Conservation (phyloP, 441 rosid species). For the Erysimum cheiri region DNA sequence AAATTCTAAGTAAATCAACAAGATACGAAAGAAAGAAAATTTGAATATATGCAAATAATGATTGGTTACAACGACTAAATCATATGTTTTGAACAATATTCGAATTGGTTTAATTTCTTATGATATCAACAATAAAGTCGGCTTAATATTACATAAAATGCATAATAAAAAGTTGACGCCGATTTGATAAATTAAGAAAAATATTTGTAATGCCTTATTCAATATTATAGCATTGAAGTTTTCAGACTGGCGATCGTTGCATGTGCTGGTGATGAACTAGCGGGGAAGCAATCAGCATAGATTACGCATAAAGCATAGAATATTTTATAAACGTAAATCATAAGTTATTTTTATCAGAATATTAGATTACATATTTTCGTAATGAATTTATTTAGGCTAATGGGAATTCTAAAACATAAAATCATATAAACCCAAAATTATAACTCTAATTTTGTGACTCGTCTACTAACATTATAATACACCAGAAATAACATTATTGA, state of each 20-base stretch:
- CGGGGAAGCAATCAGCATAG: slow-evolving; percentile 40
- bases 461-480: neutral
- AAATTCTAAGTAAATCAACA: slow-evolving; percentile 9
- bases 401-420: neutral
- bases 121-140: slow-evolving; percentile 30
- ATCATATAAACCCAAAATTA: neutral
- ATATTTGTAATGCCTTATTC: neutral
- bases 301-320: slow-evolving; percentile 32
- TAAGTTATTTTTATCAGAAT: neutral
- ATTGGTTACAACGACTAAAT: slow-evolving; percentile 34
- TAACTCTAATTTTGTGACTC: neutral
- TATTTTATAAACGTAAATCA: neutral
- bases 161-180: slow-evolving; percentile 36
- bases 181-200: slow-evolving; percentile 23
- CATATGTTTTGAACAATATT: slow-evolving; percentile 1
- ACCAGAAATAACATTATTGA: neutral
- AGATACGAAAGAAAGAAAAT: neutral
- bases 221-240: slow-evolving; percentile 26
- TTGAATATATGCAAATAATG: neutral
- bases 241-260: slow-evolving; percentile 40
- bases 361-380: neutral
- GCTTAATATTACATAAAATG: slow-evolving; percentile 11
- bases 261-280: slow-evolving; percentile 44
- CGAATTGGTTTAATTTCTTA: slow-evolving; percentile 8
- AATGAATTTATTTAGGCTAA: neutral